Evolutionary conservation across 2,329 filamentous ascomycete species (phyloP).

Genomic region (Thelonectria discophora): DNA sequence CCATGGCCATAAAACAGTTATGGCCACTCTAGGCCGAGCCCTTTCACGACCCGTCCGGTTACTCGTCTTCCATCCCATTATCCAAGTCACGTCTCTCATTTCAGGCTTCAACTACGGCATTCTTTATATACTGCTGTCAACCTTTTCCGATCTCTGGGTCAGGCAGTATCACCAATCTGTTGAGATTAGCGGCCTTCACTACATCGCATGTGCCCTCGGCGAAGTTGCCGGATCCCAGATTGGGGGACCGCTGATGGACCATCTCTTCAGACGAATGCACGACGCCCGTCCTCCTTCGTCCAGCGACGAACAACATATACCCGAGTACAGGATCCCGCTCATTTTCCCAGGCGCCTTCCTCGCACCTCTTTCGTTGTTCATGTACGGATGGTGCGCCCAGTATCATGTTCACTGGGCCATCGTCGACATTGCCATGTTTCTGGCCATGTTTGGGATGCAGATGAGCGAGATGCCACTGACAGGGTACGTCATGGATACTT

Average conservation of each 20-base stretch:
- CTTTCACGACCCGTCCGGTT: constrained; percentile 65
- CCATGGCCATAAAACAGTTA: constrained; percentile 41
- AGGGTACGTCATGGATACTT: constrained; percentile 56
- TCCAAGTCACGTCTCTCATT: constrained; percentile 64
- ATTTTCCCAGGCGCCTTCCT: constrained; percentile 54
- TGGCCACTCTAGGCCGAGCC: constrained; percentile 45
- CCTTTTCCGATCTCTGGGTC: constrained; percentile 67
- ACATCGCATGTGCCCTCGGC: constrained; percentile 69
- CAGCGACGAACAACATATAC: constrained; percentile 18
- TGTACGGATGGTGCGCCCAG: constrained; percentile 57
- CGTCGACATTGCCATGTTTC: constrained; percentile 48
- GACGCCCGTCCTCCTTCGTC: constrained; percentile 3
- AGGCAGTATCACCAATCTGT: constrained; percentile 62
- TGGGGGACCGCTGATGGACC: constrained; percentile 55
- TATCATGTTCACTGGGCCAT: constrained; percentile 49
- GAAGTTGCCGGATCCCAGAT: constrained; percentile 66
- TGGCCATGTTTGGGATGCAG: constrained; percentile 47
- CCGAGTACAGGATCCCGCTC: constrained; percentile 42
- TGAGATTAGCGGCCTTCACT: constrained; percentile 70
- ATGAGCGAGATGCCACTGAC: constrained; percentile 43
- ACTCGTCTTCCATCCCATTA: constrained; percentile 66
- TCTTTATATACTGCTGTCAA: constrained; percentile 71
- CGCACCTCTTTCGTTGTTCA: constrained; percentile 47
- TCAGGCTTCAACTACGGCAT: constrained; percentile 69
- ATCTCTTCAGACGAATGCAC: constrained; percentile 43